Evolutionary conservation across 192 early-diverging fungal genomes (phyloP), one percentile per base, ranked within the genome.

Genomic region (Gigaspora rosea): DNA sequence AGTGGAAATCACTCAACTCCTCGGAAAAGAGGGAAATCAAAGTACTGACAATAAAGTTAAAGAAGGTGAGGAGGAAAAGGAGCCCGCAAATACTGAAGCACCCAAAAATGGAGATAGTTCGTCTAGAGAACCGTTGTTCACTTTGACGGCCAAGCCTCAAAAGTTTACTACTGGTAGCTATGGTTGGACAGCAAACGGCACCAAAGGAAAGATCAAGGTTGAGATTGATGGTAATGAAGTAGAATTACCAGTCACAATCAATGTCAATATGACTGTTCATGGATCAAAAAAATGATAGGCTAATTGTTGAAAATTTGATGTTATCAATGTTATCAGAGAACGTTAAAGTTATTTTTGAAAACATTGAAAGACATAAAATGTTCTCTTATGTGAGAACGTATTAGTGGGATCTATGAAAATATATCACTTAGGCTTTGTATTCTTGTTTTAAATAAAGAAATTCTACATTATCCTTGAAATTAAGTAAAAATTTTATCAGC

Each of bases 231-330:
- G 50, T 4, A 67, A 76, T 32, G 63, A 65, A 56, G 75, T 76
- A 8, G 75, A 76, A 67, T 68, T 76, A 27, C 65, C 75, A 8
- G 75, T 67, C 27, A 68, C 75, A 18, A 67, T 76, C 48, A 76
- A 35, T 67, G 22, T 76, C 6, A 76, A 76, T 76, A 46, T 76
- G n/a, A 66, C 41, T 52, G 75, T 76, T 50, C 74, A 76, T 16
- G 36, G 46, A 65, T 76, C 74, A 8, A 67, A 65, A 50, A 65
- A 76, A 63, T 67, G 67, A 63, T 33, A 41, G 41, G 41, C 7
- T 41, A 2, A 41, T 3, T 41, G 41, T 41, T 41, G 41, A 41
- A 41, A 41, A 41, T 3, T 41, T 41, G 41, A 41, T 41, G 27
- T 27, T 27, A 41, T 41, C 41, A 41, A 41, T 41, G 41, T 41